These are phyloP conservation scores for Rosa persica DNA, from an alignment of 306 rosid species.

Conservation along the genomic window DNA sequence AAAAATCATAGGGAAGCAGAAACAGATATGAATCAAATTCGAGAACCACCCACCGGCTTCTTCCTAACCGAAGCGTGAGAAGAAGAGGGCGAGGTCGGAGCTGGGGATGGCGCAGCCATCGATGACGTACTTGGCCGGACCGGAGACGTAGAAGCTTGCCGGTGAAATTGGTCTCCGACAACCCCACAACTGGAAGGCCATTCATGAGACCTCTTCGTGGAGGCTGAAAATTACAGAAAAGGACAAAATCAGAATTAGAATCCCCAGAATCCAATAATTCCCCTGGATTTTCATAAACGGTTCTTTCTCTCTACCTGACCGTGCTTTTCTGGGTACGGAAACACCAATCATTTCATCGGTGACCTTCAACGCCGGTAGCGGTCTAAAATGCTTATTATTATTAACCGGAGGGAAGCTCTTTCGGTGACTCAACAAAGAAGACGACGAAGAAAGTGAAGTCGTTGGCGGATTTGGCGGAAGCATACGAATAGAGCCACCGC, in stretches of 20 bases:
- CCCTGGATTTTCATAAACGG: neutral
- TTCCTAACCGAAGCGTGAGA: slow-evolving; percentile 69
- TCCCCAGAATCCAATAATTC: slow-evolving; percentile 21
- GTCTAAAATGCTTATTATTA: slow-evolving; percentile 55
- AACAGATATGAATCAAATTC: neutral
- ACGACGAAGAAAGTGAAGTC: slow-evolving; percentile 25
- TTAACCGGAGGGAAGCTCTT: slow-evolving; percentile 68
- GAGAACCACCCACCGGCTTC: slow-evolving; percentile 66
- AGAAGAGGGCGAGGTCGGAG: slow-evolving; percentile 82
- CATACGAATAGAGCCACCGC: slow-evolving; percentile 69
- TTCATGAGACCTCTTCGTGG: slow-evolving; percentile 94
- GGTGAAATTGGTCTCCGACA: slow-evolving; percentile 56
- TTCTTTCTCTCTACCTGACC: slow-evolving; percentile 64
- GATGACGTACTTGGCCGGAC: slow-evolving; percentile 49
- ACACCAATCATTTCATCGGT: slow-evolving; percentile 99
- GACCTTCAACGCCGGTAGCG: slow-evolving; percentile 75
- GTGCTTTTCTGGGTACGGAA: slow-evolving; percentile 87
- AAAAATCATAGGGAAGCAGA: neutral
- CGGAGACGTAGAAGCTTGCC: slow-evolving; percentile 80
- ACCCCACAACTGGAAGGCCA: slow-evolving; percentile 68
- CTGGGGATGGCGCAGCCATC: slow-evolving; percentile 28
- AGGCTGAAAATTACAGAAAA: slow-evolving; percentile 43
- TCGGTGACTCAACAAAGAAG: slow-evolving; percentile 56
- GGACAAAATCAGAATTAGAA: neutral
- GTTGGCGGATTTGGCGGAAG: slow-evolving; percentile 73